Conservation (phyloP, 73 alveolate genomes). For the Durusdinium trenchii region DNA sequence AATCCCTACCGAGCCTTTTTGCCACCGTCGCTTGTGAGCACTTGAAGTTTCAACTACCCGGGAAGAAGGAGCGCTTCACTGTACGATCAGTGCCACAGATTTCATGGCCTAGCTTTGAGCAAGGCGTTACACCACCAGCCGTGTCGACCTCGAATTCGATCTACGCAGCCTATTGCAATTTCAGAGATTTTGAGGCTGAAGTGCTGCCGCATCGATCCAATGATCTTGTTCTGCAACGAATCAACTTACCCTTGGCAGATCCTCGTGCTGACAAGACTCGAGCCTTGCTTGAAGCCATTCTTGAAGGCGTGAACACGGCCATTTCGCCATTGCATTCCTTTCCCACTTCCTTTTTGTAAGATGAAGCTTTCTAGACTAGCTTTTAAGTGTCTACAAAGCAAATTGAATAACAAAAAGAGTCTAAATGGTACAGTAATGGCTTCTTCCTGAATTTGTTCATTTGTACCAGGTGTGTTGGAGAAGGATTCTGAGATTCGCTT, state of each 20-base stretch:
- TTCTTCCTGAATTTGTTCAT: too few species aligned
- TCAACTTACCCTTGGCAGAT: conserved; percentile 64
- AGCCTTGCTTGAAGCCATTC: conserved; percentile 53
- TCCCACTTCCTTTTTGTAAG: neutral
- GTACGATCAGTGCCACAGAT: conserved; percentile 34
- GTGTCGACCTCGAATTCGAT: conserved; percentile 62
- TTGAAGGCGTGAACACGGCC: conserved; percentile 49
- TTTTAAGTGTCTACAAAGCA: too few species aligned
- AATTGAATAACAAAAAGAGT: too few species aligned
- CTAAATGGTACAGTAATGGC: too few species aligned
- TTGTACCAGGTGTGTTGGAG: neutral
- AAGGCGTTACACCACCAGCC: conserved; percentile 39
- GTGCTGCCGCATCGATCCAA: conserved; percentile 63
- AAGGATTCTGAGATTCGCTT: conserved; percentile 48
- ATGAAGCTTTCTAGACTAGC: neutral
- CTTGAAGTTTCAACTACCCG: conserved; percentile 72
- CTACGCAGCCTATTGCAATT: conserved; percentile 69
- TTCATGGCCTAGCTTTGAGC: conserved; percentile 80
- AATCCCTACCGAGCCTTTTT: conserved; percentile 64
- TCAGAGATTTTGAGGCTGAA: conserved; percentile 68
- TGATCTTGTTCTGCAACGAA: conserved; percentile 59
- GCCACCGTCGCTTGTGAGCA: conserved; percentile 9
- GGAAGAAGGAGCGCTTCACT: conserved; percentile 51
- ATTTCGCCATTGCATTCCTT: neutral
- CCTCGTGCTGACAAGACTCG: conserved; percentile 73